phyloP scores from a whole-genome alignment of 139 green algal species.

The Nannochloris sp. region DNA sequence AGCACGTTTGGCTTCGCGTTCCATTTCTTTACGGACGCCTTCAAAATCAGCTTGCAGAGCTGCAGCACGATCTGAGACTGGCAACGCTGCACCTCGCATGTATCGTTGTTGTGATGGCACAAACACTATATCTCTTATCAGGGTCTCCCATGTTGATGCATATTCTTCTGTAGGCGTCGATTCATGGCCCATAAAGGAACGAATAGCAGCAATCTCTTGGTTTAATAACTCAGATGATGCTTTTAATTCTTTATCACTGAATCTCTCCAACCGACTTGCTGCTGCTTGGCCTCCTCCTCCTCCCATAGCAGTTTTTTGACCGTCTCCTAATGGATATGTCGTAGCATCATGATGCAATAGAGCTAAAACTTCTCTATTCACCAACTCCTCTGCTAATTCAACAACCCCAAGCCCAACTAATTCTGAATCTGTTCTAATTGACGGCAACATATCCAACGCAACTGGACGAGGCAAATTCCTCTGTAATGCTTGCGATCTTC shows the following conservation, averaged over 20 bases:
- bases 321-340: slow-evolving; percentile 52
- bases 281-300: neutral
- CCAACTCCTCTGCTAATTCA: slow-evolving; percentile 64
- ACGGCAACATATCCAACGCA: slow-evolving; percentile 32
- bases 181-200: neutral
- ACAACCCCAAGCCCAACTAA: neutral
- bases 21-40: slow-evolving; percentile 58
- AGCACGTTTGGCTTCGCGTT: slow-evolving; percentile 54
- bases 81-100: slow-evolving; percentile 37
- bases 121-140: slow-evolving; percentile 58
- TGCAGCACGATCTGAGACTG: slow-evolving; percentile 44
- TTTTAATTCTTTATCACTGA: neutral
- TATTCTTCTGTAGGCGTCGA: slow-evolving; percentile 35
- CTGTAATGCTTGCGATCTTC: slow-evolving; percentile 59
- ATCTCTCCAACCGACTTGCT: no score
- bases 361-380: slow-evolving; percentile 25
- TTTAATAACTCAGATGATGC: neutral
- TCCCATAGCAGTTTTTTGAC: neutral
- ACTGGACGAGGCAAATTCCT: slow-evolving; percentile 62
- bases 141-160: slow-evolving; percentile 35
- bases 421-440: slow-evolving; percentile 9
- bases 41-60: slow-evolving; percentile 55
- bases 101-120: slow-evolving; percentile 46
- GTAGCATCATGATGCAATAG: slow-evolving; percentile 61
- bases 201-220: neutral